These are phyloP conservation scores for Chrysosporium keratinophilum DNA, from an alignment of 2,329 filamentous ascomycete species.

Conservation along the genomic window DNA sequence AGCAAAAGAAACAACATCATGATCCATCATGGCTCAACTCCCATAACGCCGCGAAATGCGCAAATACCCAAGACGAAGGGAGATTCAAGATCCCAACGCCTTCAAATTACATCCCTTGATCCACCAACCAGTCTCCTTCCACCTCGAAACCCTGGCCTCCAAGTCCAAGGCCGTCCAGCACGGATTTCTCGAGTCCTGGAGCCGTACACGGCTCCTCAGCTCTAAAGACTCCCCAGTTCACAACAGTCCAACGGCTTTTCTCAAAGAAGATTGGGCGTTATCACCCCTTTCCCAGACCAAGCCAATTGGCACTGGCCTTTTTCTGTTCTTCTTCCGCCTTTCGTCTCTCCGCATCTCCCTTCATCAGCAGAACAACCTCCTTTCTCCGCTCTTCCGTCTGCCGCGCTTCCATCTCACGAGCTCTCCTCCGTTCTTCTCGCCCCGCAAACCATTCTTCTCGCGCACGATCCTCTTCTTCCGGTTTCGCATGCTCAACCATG, in stretches of 20 bases:
- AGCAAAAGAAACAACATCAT: not conserved
- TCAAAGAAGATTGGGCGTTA: not conserved
- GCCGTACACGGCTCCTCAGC: not conserved
- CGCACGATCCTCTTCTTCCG: slow-evolving; percentile 73
- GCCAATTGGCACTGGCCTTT: not conserved
- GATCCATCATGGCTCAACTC: slow-evolving; percentile 5
- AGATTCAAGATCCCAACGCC: not conserved
- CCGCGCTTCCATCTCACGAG: slow-evolving; percentile 52
- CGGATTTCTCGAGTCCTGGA: not conserved
- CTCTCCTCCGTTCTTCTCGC: slow-evolving; percentile 57
- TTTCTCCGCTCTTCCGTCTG: slow-evolving; percentile 31
- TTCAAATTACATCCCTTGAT: not conserved
- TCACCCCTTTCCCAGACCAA: slow-evolving; percentile 6
- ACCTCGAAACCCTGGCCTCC: not conserved
- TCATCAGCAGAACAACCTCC: slow-evolving; percentile 36
- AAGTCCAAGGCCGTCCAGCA: not conserved
- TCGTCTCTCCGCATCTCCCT: slow-evolving; percentile 25
- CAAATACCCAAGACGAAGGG: not conserved
- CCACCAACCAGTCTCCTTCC: not conserved
- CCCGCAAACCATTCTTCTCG: slow-evolving; percentile 86
- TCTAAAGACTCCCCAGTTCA: not conserved
- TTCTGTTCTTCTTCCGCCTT: slow-evolving; percentile 16
- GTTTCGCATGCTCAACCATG: slow-evolving; percentile 79
- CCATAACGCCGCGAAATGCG: slow-evolving; percentile 7
- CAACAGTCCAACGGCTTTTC: not conserved